These are phyloP conservation scores for Haplosporangium sp. DNA, from an alignment of 371 early-diverging fungal genomes.

Conservation along the genomic window DNA sequence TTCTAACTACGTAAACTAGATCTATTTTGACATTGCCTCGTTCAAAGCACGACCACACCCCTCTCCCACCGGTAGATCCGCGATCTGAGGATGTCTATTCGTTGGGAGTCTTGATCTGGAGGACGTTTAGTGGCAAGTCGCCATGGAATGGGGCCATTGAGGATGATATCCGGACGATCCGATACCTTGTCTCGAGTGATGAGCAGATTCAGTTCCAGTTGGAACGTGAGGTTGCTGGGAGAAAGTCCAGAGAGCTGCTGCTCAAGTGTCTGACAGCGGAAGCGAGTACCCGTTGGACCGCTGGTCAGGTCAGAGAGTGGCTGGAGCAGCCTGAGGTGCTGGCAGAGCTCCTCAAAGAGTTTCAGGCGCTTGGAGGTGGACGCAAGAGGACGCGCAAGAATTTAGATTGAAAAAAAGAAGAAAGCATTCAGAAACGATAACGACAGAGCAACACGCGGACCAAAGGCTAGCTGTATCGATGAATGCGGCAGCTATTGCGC, in stretches of 20 bases:
- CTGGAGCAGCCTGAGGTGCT: conserved; percentile 53
- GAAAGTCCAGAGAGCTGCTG: conserved; percentile 59
- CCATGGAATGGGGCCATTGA: conserved; percentile 74
- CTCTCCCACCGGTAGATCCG: conserved; percentile 65
- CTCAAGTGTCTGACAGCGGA: conserved; percentile 58
- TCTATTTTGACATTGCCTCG: conserved; percentile 73
- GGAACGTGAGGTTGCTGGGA: conserved; percentile 62
- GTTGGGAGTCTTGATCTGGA: conserved; percentile 73
- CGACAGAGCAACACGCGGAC: too few species aligned
- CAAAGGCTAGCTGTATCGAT: too few species aligned
- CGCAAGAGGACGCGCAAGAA: conserved; percentile 46
- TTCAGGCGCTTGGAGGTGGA: conserved; percentile 49
- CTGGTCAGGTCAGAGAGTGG: conserved; percentile 54
- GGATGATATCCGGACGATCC: conserved; percentile 65
- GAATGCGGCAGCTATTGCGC: too few species aligned
- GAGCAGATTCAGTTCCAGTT: conserved; percentile 61
- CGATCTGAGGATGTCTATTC: conserved; percentile 73
- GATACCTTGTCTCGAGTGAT: conserved; percentile 66
- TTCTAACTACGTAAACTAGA: not conserved
- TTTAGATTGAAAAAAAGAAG: conserved; percentile 14
- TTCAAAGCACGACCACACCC: conserved; percentile 57
- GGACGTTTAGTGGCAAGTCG: conserved; percentile 68
- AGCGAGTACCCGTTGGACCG: conserved; percentile 60
- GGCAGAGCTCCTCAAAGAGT: conserved; percentile 31
- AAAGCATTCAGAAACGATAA: too few species aligned